These are phyloP conservation scores for Zhuliangozyma blackwelliae DNA, from an alignment of 1,139 yeast genomes.

Conservation along the genomic window DNA sequence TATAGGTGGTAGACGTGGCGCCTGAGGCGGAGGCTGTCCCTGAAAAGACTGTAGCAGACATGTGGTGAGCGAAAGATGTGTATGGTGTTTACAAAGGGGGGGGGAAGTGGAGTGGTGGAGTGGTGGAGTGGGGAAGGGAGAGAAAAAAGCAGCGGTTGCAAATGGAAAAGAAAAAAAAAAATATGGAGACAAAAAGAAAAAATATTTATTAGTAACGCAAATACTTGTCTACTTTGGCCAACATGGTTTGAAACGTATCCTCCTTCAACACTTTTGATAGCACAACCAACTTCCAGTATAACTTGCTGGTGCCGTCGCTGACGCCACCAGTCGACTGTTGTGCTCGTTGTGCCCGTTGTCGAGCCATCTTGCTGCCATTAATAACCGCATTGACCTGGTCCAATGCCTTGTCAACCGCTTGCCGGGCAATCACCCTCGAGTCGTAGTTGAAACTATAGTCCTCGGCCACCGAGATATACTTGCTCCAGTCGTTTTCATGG, in stretches of 20 bases:
- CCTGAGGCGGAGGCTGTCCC: too few species aligned
- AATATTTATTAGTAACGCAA: slow-evolving; percentile 2
- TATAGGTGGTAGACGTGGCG: slow-evolving; percentile 2
- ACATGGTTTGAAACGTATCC: slow-evolving; percentile 5
- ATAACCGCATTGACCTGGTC: slow-evolving; percentile 5
- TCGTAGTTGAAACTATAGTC: slow-evolving; percentile 14
- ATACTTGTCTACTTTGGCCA: slow-evolving; percentile 7
- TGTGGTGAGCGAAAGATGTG: too few species aligned
- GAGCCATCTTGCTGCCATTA: slow-evolving; percentile 3
- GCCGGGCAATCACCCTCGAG: slow-evolving; percentile 7
- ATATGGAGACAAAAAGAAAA: neutral
- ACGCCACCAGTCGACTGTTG: neutral
- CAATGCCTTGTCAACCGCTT: slow-evolving; percentile 7
- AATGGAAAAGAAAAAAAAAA: neutral
- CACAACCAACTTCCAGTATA: slow-evolving; percentile 10
- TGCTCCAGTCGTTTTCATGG: slow-evolving; percentile 15
- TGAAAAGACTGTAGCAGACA: too few species aligned
- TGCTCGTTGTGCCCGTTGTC: slow-evolving; percentile 2
- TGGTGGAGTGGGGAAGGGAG: too few species aligned
- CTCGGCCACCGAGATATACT: slow-evolving; percentile 17
- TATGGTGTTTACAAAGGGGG: neutral
- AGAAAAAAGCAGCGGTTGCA: neutral
- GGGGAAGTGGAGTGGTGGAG: too few species aligned
- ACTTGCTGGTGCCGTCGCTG: neutral
- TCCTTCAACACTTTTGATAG: slow-evolving; percentile 9